Base-by-base conservation (phyloP, 352 stramenopile species). In the Nothophytophthora sp. region DNA sequence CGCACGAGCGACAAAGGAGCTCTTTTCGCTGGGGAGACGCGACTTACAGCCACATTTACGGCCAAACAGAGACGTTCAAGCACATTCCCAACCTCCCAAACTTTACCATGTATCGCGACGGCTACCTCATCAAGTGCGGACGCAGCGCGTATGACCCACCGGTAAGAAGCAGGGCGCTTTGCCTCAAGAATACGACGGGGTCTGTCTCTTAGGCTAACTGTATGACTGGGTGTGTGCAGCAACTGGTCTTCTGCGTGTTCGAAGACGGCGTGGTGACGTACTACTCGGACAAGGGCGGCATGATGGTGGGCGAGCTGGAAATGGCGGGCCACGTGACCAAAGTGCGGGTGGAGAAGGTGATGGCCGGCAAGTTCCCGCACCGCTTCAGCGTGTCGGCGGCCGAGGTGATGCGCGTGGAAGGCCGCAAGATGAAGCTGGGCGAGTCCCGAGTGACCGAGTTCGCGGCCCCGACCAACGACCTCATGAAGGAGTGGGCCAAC, bases 401-500 rank as follows among this genome's bases (percentile, higher is more conserved):
- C 22, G 73, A 84, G 35, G 81, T 92, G 20, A 49, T 90, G 38
- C 79, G 79, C 23, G 72, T 92, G 37, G 81, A 92, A 73, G 81
- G 79, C 34, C 81, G 81, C 20, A 73, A 73, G 25, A 92, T 92
- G 75, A 88, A 88, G 55, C 67, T 92, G 22, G 75, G 75, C 19
- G 79, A 92, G 45, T 61, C 77, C 11, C 63, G 65, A 15, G 47
- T 76, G 44, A 76, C 81, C 2, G 81, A 92, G 47, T 89, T 92
- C 36, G 78, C 79, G 9, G 81, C 81, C 19, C 76, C 81, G 0
- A 85, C 59, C 5, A 77, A 85, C 34, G 79, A 87, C 56, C 62
- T 92, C 5, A 92, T 92, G 81, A 92, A 90, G 63, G 81, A 92
- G 58, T 92, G 81, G 81, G 81, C 81, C 48, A 92, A 92, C 59